phyloP scores from a whole-genome alignment of 768 basidiomycete species.

The Leccinum sublutescens region DNA sequence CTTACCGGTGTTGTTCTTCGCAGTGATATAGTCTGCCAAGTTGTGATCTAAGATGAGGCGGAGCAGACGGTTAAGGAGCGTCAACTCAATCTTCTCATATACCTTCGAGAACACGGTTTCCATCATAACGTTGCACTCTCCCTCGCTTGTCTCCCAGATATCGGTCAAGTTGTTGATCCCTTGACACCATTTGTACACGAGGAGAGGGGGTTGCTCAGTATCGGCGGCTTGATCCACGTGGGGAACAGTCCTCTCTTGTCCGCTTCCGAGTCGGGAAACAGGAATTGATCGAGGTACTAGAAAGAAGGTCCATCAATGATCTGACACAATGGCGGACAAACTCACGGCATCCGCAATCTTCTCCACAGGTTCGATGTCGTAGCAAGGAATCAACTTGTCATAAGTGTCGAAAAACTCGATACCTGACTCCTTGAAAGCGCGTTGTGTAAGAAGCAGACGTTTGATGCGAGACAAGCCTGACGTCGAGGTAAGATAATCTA shows the following conservation, averaged over 20 bases:
- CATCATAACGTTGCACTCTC: constrained; percentile 98
- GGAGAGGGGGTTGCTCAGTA: constrained; percentile 94
- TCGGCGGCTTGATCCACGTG: constrained; percentile 98
- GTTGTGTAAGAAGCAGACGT: constrained; percentile 92
- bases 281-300: constrained; percentile 94
- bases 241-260: constrained; percentile 99
- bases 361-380: constrained; percentile 99
- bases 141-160: constrained; percentile 97
- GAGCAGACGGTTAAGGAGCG: constrained; percentile 90
- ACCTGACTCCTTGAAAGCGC: constrained; percentile 97
- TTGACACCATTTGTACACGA: constrained; percentile 99
- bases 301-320: constrained; percentile 14
- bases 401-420: constrained; percentile 98
- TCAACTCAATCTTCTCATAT: constrained; percentile 98
- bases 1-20: constrained; percentile 91
- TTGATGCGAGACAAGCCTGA: constrained; percentile 93
- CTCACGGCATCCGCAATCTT: constrained; percentile 97
- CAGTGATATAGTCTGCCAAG: constrained; percentile 97
- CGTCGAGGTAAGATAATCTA: constrained; percentile 3
- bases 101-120: constrained; percentile 97
- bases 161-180: constrained; percentile 99
- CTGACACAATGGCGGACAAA: constrained; percentile 8
- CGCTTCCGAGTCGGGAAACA: constrained; percentile 80
- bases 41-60: constrained; percentile 98
- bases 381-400: constrained; percentile 97